Evolutionary conservation across 306 rosid genomes (phyloP).

Genomic region (Prunus campanulata): DNA sequence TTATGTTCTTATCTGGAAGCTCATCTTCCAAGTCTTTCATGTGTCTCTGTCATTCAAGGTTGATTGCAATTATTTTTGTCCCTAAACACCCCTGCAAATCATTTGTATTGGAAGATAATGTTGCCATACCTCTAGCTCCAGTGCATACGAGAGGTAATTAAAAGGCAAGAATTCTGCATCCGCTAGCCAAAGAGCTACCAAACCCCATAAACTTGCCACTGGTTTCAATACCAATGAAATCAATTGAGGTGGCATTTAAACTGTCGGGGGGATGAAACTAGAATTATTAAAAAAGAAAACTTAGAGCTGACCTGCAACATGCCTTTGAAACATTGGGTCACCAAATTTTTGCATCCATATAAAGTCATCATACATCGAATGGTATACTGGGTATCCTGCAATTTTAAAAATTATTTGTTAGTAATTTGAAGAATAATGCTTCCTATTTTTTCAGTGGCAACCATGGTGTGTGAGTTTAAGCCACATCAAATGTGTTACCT

Average conservation of each 20-base stretch:
- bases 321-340: slow-evolving; percentile 69
- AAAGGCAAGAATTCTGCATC: slow-evolving; percentile 21
- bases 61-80: background rate
- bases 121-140: slow-evolving; percentile 5
- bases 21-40: slow-evolving; percentile 34
- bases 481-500: slow-evolving; percentile 31
- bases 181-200: slow-evolving; percentile 58
- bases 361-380: slow-evolving; percentile 72
- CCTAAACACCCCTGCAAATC: background rate
- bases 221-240: slow-evolving; percentile 11
- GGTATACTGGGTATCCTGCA: slow-evolving; percentile 65
- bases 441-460: background rate
- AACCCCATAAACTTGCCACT: slow-evolving; percentile 79
- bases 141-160: background rate
- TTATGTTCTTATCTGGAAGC: slow-evolving; percentile 41
- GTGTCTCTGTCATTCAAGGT: slow-evolving; percentile 35
- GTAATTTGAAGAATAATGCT: background rate
- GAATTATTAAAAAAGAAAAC: background rate
- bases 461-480: background rate
- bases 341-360: slow-evolving; percentile 76
- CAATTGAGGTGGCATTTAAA: background rate
- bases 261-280: background rate
- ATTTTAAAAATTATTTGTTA: background rate
- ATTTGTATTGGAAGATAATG: background rate
- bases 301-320: slow-evolving; percentile 63